Evolutionary conservation across 2,329 filamentous ascomycete species (phyloP), one percentile per base, ranked within the genome.

Genomic region (Diaporthe sp.): DNA sequence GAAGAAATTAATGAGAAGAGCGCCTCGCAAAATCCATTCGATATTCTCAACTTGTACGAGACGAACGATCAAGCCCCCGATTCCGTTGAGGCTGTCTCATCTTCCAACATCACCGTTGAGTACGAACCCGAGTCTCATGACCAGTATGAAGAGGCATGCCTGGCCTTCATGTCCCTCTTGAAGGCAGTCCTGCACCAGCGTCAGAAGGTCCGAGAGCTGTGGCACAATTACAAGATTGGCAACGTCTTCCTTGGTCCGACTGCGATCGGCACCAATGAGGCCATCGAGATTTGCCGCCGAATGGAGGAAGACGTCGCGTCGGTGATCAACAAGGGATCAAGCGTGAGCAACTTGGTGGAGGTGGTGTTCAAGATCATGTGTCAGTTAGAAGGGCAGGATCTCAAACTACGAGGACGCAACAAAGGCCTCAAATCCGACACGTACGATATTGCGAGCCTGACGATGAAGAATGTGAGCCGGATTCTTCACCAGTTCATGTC

Each of bases 281-380:
- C 60, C 39, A 65, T 65, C 39, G 60, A 44, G 7, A 44, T 65
- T 47, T 65, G 60, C 25, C 60, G 60, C 22, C 60, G 37, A 28
- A 65, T 65, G 60, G 60, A 65, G 10, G 60, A 65, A 31, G 60
- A 65, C 10, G 39, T 65, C 3, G 15, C 60, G 15, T 8, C 60
- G 0, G 25, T 65, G 15, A 65, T 65, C 60, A 65, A n/a, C 22
- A 44, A 42, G 37, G 60, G 25, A 9, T 10, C 39, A 10, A 44
- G 22, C 60, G 37, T 63, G n/a, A n/a, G 17, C 3, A 12, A 44
- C 7, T n/a, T 63, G n/a, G 10, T 63, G 39, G 4, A 5, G 2
- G 15, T 44, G 15, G 60, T 65, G 2, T 65, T 65, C 25, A 31
- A 8, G 1, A 28, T 65, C 39, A 44, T 65, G 39, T 65, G 60